These are phyloP conservation scores for Carex pumila DNA, from an alignment of 176 grass and related monocot genomes.

Conservation along the genomic window DNA sequence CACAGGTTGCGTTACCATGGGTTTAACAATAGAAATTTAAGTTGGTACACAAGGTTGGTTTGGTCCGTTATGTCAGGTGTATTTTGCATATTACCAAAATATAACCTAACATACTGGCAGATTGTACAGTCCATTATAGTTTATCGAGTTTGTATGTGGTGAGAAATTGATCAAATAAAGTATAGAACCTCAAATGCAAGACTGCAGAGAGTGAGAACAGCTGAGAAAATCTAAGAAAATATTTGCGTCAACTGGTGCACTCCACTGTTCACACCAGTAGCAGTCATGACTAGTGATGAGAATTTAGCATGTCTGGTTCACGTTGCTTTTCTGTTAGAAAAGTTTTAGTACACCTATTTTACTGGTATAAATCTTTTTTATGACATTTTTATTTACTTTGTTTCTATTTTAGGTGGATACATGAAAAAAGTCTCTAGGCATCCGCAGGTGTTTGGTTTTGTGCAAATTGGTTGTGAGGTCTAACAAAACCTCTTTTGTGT, in stretches of 20 bases:
- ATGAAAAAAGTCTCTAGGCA: background rate
- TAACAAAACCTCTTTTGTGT: conserved; percentile 19
- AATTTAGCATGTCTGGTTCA: background rate
- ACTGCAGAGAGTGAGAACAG: background rate
- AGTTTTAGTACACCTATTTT: background rate
- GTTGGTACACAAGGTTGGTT: conserved; percentile 1
- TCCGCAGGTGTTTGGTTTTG: conserved; percentile 8
- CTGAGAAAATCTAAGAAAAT: background rate
- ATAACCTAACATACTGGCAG: background rate
- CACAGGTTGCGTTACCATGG: background rate
- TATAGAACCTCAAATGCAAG: background rate
- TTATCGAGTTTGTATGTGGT: background rate
- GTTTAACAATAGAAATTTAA: background rate
- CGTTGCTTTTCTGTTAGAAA: background rate
- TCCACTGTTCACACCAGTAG: background rate
- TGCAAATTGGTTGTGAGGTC: conserved; percentile 26
- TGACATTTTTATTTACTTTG: background rate
- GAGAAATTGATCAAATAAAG: background rate
- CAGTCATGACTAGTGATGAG: background rate
- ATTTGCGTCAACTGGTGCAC: background rate
- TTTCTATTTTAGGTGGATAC: background rate
- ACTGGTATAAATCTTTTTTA: background rate
- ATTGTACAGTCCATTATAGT: background rate
- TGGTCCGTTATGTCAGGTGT: background rate
- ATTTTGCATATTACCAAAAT: background rate